Percentiles rank a stretch among this genome's conserved stretches.
Conservation (phyloP, 805 yeast species). For the Saturnispora dispora region DNA sequence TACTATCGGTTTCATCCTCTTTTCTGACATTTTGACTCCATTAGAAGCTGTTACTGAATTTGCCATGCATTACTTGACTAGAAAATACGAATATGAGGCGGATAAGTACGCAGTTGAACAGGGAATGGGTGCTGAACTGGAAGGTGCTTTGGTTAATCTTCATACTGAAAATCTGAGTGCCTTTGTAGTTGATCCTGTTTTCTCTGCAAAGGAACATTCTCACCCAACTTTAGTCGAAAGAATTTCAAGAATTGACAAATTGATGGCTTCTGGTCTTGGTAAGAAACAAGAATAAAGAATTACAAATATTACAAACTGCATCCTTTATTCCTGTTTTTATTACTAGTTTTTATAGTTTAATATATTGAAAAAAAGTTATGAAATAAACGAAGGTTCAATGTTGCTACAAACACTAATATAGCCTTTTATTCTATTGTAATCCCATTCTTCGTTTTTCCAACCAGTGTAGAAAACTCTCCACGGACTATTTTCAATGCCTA, state of each 20-base stretch:
- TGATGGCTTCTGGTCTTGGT: slow-evolving; percentile 10
- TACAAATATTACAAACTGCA: neutral
- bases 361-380: neutral
- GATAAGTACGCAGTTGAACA: slow-evolving; percentile 73
- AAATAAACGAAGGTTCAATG: slow-evolving; percentile 47
- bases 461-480: slow-evolving; percentile 39
- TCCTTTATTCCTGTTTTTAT: neutral
- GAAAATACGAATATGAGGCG: slow-evolving; percentile 90
- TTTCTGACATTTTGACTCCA: slow-evolving; percentile 72
- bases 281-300: neutral
- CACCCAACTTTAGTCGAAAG: slow-evolving; percentile 93
- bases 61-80: slow-evolving; percentile 57
- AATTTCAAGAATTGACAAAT: slow-evolving; percentile 56
- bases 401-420: slow-evolving; percentile 45
- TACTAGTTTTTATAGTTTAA: neutral
- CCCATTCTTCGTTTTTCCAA: slow-evolving; percentile 17
- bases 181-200: slow-evolving; percentile 85
- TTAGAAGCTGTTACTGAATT: slow-evolving; percentile 62
- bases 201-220: slow-evolving; percentile 78
- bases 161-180: slow-evolving; percentile 75
- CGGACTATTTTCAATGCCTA: slow-evolving; percentile 33
- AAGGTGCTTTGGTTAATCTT: slow-evolving; percentile 62
- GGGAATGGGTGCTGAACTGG: slow-evolving; percentile 63
- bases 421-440: slow-evolving; percentile 31
- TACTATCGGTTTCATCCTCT: slow-evolving; percentile 72